Evolutionary conservation across 805 yeast genomes (phyloP), one percentile per base, ranked within the genome.

Genomic region (Priceomyces haplophilus): DNA sequence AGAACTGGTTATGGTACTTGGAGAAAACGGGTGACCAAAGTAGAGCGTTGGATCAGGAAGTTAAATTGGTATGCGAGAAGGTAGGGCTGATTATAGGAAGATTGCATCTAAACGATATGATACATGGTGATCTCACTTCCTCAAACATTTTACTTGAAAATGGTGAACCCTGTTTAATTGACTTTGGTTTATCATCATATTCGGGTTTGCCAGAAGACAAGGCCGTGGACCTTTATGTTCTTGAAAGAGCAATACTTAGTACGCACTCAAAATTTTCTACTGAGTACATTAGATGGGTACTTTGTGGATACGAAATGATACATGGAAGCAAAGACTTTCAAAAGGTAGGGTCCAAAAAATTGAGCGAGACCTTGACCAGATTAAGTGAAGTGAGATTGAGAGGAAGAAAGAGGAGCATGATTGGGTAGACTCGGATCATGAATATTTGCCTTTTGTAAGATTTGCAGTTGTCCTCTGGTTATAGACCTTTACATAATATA

Each of bases 181-280:
- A 93, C 58, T 93, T 93, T 65, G 99, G 99, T 0, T 71, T 93
- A 15, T 85, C 95, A 2, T 80, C 89, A 10, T 81, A 81, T 44
- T 80, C 95, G 0, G 73, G 75, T 1, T 59, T 88, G 47, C 76
- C 85, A 0, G 99, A 93, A 54, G 98, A 91, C 56, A 89, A 88
- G 62, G 98, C 98, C 3, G 99, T 93, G n/a, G 99, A 93, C 61
- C 62, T 93, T 45, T 93, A 93, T 54, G 98, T 93, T 8, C 65
- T 93, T 46, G 99, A 93, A 62, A 72, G 98, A 54, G 98, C 99
- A 0, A 76, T 93, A 15, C 66, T 80, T 23, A 87, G 96, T 51
- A 93, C 99, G 1, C 99, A 93, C 62, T 91, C 98, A 0, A 72
- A 74, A 4, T 78, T 76, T 54, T 73, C 96, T 1, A 75, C 72